Base-by-base conservation (phyloP, 192 early-diverging fungal genomes). In the Entrophospora sp. region DNA sequence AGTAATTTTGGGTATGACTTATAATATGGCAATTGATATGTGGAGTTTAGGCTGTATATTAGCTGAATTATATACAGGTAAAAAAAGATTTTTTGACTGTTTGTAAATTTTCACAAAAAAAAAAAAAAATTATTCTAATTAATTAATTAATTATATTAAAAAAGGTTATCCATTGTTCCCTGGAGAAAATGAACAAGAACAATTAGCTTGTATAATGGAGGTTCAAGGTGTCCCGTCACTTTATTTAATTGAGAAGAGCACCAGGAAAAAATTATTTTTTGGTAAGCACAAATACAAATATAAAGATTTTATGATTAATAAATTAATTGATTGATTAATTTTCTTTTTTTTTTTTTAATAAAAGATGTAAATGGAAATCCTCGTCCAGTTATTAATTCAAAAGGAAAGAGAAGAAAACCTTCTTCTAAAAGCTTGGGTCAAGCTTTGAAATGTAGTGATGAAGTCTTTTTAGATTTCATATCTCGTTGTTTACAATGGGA, bases 31-130 rank as follows among this genome's bases (percentile, higher is more conserved):
- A 2, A 98, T 98, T 66, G 96, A 98, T 74, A 90, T 98, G 86
- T 98, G 96, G 96, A 89, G 87, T 61, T 76, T 98, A 43, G 96
- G 96, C 13, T 96, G 94, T 71, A 96, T 98, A 53, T 80, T 95
- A 8, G 94, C 88, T 13, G 96, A 98, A 68, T 77, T 98, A 25
- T 84, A 83, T 67, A 90, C 88, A 1, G 90, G 86, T 9, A 60
- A 18, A 34, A 37, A 70, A 10, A 55, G 13, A 48, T 7, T 7
- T 14, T 27, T 57, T 10, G n/a, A 32, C 8, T 64, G 5, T 34
- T 64, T 14, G n/a, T n/a, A 56, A 16, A 9, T 6, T 40, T 40
- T 40, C 38, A 14, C 14, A 40, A 40, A 40, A 40, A 9, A 9
- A 9, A 40, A 9, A 6, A 6, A 9, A 40, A 40, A 9, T 40